A percentile compares a stretch with the other conserved stretches of the same genome.
Conservation (phyloP, 768 basidiomycete genomes). For the Suillus brevipes region DNA sequence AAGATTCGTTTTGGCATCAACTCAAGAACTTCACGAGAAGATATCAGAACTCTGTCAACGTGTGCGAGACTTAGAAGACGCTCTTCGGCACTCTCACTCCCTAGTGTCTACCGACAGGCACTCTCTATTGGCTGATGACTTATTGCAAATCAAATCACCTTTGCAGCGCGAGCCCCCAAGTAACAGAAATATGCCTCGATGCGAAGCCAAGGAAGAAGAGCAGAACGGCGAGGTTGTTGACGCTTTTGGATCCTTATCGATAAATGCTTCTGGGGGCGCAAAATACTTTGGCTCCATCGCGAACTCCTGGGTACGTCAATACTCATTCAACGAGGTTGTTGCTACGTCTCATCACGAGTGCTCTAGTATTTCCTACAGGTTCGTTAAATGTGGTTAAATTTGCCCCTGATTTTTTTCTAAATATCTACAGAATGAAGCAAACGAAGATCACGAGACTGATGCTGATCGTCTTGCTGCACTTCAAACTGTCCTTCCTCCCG, state of each 20-base stretch:
- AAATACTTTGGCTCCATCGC: conserved; percentile 78
- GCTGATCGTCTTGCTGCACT: conserved; percentile 49
- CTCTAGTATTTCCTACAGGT: conserved; percentile 75
- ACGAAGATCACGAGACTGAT: conserved; percentile 51
- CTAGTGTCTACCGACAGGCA: conserved; percentile 61
- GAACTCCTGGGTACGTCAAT: conserved; percentile 65
- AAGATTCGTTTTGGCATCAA: conserved; percentile 79
- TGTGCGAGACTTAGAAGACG: conserved; percentile 77
- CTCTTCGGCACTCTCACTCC: conserved; percentile 57
- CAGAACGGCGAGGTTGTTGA: conserved; percentile 68
- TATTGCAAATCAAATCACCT: conserved; percentile 74
- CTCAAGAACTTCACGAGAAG: conserved; percentile 81
- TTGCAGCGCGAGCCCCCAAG: conserved; percentile 63
- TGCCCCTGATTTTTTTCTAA: conserved; percentile 13
- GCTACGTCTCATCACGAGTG: conserved; percentile 14
- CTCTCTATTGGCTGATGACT: conserved; percentile 68
- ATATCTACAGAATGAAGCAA: conserved; percentile 53
- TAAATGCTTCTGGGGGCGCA: conserved; percentile 67
- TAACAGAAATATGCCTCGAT: conserved; percentile 38
- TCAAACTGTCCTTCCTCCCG: conserved; percentile 56
- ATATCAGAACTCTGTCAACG: conserved; percentile 72
- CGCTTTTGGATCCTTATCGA: conserved; percentile 78
- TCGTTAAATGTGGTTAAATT: conserved; percentile 19
- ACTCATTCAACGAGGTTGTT: conserved; percentile 8
- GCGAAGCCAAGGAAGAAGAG: conserved; percentile 60